Evolutionary conservation across 257 asterid genomes (phyloP).

Genomic region (Nicotiana benthamiana): DNA sequence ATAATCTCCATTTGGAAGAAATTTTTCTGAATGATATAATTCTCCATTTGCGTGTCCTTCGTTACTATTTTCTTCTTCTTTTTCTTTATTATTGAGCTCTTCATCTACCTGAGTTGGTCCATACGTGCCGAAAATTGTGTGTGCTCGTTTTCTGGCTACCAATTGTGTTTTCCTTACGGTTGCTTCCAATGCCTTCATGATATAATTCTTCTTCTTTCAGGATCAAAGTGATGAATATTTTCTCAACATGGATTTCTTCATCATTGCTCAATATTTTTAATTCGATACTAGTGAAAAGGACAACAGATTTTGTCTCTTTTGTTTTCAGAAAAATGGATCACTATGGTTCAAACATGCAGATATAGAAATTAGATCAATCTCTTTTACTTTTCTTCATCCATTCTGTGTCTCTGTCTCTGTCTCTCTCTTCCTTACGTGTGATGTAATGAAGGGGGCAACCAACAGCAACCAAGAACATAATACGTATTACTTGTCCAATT

Average conservation of each 20-base stretch:
- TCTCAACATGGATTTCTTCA: constrained; percentile 1
- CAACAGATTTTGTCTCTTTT: neutral
- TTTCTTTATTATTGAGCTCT: constrained; percentile 32
- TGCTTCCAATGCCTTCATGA: constrained; percentile 98
- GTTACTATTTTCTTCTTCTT: neutral
- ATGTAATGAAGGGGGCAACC: constrained; percentile 25
- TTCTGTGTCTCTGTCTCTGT: constrained; percentile 6
- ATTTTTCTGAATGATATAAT: constrained; percentile 59
- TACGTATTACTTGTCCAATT: constrained; percentile 4
- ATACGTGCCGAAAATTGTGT: constrained; percentile 60
- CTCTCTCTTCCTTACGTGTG: constrained; percentile 30
- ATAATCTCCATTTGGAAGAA: constrained; percentile 80
- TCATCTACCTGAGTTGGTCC: constrained; percentile 30
- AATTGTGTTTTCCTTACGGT: constrained; percentile 81
- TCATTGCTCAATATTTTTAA: neutral
- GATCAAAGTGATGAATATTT: neutral
- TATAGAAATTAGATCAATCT: neutral
- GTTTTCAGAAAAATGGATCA: constrained; percentile 1
- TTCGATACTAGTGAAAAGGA: neutral
- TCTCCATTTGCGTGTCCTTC: constrained; percentile 41
- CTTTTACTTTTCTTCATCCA: constrained; percentile 2
- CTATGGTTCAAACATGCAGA: constrained; percentile 21
- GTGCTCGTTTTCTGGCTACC: constrained; percentile 82
- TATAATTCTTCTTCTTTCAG: neutral
- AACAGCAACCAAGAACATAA: constrained; percentile 26